Evolutionary conservation across 2,329 filamentous ascomycete species (phyloP).

Genomic region (Dichotomopilus funicola): DNA sequence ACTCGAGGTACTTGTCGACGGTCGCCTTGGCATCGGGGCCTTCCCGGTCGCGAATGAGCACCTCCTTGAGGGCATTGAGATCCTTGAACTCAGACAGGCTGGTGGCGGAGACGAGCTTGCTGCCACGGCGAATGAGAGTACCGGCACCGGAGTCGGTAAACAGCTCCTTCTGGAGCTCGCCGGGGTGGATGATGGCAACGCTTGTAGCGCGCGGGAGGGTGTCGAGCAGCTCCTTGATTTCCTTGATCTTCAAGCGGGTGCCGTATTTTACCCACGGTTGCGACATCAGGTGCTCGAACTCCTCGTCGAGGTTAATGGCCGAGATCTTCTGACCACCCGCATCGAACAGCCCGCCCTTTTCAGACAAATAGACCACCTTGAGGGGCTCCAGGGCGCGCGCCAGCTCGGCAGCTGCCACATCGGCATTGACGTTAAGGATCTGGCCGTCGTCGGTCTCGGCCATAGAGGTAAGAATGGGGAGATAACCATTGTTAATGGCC

Average conservation of each 20-base stretch:
- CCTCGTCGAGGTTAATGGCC: conserved; percentile 93
- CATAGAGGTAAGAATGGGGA: conserved; percentile 94
- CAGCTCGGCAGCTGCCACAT: conserved; percentile 90
- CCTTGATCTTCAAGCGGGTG: conserved; percentile 92
- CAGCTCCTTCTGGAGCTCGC: conserved; percentile 90
- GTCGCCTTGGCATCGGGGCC: conserved; percentile 75
- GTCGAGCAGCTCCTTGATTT: conserved; percentile 90
- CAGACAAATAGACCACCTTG: conserved; percentile 97
- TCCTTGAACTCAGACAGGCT: conserved; percentile 71
- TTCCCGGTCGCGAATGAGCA: conserved; percentile 74
- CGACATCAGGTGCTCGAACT: conserved; percentile 86
- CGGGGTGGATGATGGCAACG: conserved; percentile 95
- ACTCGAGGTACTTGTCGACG: conserved; percentile 80
- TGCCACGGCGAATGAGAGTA: conserved; percentile 84
- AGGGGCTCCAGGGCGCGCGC: conserved; percentile 82
- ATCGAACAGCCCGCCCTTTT: conserved; percentile 94
- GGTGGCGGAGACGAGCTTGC: conserved; percentile 72
- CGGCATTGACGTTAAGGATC: conserved; percentile 94
- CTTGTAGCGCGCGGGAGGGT: conserved; percentile 85
- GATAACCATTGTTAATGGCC: conserved; percentile 81
- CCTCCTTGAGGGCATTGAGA: conserved; percentile 68
- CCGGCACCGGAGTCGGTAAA: conserved; percentile 95
- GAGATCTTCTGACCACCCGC: conserved; percentile 93
- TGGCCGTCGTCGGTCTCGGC: conserved; percentile 88
- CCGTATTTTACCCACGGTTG: conserved; percentile 95